Evolutionary conservation across 768 basidiomycete genomes (phyloP).

Genomic region (Trametes punicea): DNA sequence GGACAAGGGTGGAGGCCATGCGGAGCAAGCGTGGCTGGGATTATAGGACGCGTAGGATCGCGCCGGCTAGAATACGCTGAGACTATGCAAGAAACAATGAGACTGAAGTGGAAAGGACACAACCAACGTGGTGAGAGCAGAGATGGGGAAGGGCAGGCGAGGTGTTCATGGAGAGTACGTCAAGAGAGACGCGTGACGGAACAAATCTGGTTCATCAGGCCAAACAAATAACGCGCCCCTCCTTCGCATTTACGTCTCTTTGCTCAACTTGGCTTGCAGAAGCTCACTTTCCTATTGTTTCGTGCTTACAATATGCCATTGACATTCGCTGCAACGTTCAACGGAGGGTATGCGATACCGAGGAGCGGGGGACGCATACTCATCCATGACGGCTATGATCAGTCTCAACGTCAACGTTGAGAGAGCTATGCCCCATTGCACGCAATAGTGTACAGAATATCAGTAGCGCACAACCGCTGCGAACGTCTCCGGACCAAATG

Average conservation of each 20-base stretch:
- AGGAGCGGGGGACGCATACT: too few species aligned
- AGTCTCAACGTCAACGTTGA: too few species aligned
- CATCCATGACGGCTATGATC: too few species aligned
- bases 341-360: too few species aligned
- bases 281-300: neutral
- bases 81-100: conserved; percentile 22
- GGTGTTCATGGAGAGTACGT: neutral
- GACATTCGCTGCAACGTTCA: neutral
- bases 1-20: conserved; percentile 33
- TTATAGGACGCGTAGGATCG: conserved; percentile 6
- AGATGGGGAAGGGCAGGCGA: neutral
- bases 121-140: neutral
- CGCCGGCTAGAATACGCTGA: conserved; percentile 1
- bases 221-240: conserved; percentile 21
- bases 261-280: neutral
- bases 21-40: conserved; percentile 1
- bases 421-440: too few species aligned
- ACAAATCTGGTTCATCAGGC: conserved; percentile 18
- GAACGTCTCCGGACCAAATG: too few species aligned
- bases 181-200: conserved; percentile 20
- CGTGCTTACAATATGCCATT: neutral
- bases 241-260: conserved; percentile 1
- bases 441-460: too few species aligned
- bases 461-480: too few species aligned
- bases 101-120: conserved; percentile 1